Conservation (phyloP, 2,329 filamentous ascomycete species). For the Macrophomina phaseolina region DNA sequence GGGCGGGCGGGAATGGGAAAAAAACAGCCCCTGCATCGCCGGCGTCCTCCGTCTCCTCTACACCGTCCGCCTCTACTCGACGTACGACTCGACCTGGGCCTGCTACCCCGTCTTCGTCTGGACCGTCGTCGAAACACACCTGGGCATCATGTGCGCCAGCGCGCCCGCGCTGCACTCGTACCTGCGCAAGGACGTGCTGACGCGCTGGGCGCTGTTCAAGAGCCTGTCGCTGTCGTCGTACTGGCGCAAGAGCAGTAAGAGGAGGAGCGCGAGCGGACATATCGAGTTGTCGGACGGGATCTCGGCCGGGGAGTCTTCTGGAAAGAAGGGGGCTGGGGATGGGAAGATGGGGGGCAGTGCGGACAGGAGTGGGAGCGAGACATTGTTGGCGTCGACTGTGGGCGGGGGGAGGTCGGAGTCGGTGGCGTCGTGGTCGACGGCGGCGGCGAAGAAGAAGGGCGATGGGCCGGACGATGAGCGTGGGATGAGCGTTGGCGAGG, state of each 20-base stretch:
- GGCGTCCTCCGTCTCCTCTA: slow-evolving; percentile 45
- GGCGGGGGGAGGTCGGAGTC: neutral
- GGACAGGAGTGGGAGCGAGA: neutral
- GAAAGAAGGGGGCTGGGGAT: neutral
- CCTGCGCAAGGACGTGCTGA: slow-evolving; percentile 28
- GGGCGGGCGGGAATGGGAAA: too few species aligned
- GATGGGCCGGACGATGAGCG: too few species aligned
- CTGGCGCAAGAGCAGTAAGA: neutral
- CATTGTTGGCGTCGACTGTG: neutral
- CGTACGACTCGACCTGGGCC: slow-evolving; percentile 49
- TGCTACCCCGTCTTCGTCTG: slow-evolving; percentile 48
- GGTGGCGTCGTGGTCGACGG: too few species aligned
- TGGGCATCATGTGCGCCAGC: slow-evolving; percentile 51
- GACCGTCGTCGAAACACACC: slow-evolving; percentile 49
- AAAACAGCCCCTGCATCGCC: slow-evolving; percentile 40
- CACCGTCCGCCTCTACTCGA: slow-evolving; percentile 42
- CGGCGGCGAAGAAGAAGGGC: too few species aligned
- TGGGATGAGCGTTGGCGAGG: too few species aligned
- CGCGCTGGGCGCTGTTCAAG: neutral
- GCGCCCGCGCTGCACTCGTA: slow-evolving; percentile 52
- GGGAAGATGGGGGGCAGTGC: neutral
- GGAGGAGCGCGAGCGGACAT: neutral
- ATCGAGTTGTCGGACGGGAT: neutral
- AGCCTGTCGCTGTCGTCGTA: neutral
- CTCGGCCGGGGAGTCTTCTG: too few species aligned